A percentile compares a stretch with the other conserved stretches of the same genome.
Conservation (phyloP, 257 asterid genomes). For the Handroanthus guayacan region DNA sequence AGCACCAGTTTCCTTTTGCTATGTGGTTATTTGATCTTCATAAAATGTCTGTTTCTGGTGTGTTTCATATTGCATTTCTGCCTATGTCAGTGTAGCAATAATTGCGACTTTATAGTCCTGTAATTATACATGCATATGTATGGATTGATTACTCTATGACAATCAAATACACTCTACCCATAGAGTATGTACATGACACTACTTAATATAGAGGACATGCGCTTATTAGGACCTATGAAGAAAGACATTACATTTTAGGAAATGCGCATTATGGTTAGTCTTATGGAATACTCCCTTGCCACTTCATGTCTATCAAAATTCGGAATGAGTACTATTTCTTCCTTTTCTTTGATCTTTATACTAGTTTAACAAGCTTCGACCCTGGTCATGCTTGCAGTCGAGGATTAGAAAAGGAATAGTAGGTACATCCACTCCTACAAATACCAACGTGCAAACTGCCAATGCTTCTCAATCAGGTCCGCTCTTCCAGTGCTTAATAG, state of each 20-base stretch:
- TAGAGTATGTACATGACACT: too few relatives aligned
- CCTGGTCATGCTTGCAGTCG: constrained; percentile 54
- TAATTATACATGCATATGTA: too few relatives aligned
- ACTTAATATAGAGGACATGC: too few relatives aligned
- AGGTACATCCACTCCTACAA: constrained; percentile 55
- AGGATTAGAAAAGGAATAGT: constrained; percentile 76
- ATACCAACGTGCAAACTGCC: constrained; percentile 47
- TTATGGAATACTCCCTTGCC: not conserved
- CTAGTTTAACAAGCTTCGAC: not conserved
- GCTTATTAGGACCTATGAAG: too few relatives aligned
- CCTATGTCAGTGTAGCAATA: too few relatives aligned
- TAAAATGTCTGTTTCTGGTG: too few relatives aligned
- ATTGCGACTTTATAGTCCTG: too few relatives aligned
- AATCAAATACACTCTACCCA: too few relatives aligned
- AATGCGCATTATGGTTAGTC: not conserved
- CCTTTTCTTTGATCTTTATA: not conserved
- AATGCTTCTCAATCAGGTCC: constrained; percentile 63
- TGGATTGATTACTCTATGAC: too few relatives aligned
- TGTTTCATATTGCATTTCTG: too few relatives aligned
- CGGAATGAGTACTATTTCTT: not conserved
- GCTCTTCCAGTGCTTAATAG: constrained; percentile 25
- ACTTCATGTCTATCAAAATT: not conserved
- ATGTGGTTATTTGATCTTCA: too few relatives aligned
- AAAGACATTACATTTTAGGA: not conserved
- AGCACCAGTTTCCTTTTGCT: too few relatives aligned